Percentiles rank a stretch among this genome's conserved stretches.
phyloP scores from a whole-genome alignment of 176 grass and related monocot species.

The Zizania latifolia region DNA sequence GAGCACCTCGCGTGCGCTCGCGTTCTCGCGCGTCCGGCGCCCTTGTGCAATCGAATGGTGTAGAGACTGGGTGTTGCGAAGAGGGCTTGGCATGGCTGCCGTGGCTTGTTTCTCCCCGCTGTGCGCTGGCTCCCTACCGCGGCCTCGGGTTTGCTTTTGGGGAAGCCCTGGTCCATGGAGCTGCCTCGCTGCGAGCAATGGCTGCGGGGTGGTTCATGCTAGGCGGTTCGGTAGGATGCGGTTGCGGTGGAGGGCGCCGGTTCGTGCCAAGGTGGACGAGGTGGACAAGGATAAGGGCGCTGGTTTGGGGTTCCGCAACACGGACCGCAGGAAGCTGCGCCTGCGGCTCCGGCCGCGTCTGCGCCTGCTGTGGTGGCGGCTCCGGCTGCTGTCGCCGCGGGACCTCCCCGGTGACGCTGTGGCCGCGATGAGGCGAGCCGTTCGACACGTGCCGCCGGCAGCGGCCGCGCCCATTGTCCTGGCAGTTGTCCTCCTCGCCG shows the following conservation, averaged over 20 bases:
- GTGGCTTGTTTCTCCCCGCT: slow-evolving; percentile 35
- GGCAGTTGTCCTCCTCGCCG: slow-evolving; percentile 39
- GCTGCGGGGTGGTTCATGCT: neutral
- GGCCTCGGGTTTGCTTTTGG: neutral
- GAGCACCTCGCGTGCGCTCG: slow-evolving; percentile 12
- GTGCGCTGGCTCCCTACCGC: slow-evolving; percentile 25
- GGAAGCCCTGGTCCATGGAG: neutral
- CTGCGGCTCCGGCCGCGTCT: slow-evolving; percentile 29
- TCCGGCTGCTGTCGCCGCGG: slow-evolving; percentile 35
- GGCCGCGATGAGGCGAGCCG: slow-evolving; percentile 22
- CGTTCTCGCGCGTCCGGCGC: neutral
- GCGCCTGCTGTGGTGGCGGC: slow-evolving; percentile 33
- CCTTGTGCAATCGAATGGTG: slow-evolving; percentile 28
- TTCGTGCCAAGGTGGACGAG: slow-evolving; percentile 35
- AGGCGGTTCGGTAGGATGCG: neutral
- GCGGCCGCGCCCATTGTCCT: slow-evolving; percentile 37
- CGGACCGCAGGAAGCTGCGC: slow-evolving; percentile 30
- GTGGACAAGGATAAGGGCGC: slow-evolving; percentile 32
- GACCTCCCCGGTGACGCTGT: slow-evolving; percentile 29
- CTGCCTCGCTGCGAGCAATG: slow-evolving; percentile 9
- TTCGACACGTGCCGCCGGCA: slow-evolving; percentile 29
- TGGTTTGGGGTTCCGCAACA: slow-evolving; percentile 24
- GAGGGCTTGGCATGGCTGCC: neutral
- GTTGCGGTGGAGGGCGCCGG: slow-evolving; percentile 21
- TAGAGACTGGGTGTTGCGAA: neutral